Evolutionary conservation across 495 filamentous ascomycete genomes (phyloP), one percentile per base, ranked within the genome.

Genomic region (Penicillium herquei): DNA sequence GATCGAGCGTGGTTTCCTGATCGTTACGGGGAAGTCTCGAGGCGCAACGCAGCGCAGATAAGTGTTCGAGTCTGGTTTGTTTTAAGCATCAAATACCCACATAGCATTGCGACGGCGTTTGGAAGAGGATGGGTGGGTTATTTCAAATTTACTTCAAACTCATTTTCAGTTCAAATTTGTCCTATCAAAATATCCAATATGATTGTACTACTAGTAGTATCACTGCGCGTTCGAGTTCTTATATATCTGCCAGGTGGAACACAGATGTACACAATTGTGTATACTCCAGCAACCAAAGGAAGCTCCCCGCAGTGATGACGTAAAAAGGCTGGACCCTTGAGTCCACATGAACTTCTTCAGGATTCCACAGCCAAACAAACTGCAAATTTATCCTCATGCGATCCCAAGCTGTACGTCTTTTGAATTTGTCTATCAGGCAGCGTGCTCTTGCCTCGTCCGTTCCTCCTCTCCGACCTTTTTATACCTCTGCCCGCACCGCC

Each of bases 1-100:
- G 68, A 76, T 87, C 32, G 72, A 81, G 32, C 78, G 81, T 9
- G 92, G 92, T 0, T 73, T 79, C 33, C 76, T 91, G 43, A 64
- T 83, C 39, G 81, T 97, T 8, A 78, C 71, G 11, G 91, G 90
- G 1, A 74, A 62, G 47, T 26, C 21, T 26, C 21, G 21, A 26
- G 21, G 21, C 21, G 21, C 21, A 26, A 4, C 21, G 21, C 21
- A 26, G 21, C 21, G 21, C 21, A 26, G 21, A 26, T 26, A 26
- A 26, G 1, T 26, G 21, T 26, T 26, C 21, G 21, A 26, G 21
- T 26, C 21, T 26, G 21, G 21, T 26, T 26, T 26, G 21, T 26
- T 26, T 26, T 26, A 26, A 26, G 21, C 21, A 26, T 26, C 21
- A 26, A 26, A 26, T 26, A 26, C 21, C 21, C 21, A 26, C 21